Evolutionary conservation across 2,329 filamentous ascomycete genomes (phyloP).

Genomic region (Xylaria sp.): DNA sequence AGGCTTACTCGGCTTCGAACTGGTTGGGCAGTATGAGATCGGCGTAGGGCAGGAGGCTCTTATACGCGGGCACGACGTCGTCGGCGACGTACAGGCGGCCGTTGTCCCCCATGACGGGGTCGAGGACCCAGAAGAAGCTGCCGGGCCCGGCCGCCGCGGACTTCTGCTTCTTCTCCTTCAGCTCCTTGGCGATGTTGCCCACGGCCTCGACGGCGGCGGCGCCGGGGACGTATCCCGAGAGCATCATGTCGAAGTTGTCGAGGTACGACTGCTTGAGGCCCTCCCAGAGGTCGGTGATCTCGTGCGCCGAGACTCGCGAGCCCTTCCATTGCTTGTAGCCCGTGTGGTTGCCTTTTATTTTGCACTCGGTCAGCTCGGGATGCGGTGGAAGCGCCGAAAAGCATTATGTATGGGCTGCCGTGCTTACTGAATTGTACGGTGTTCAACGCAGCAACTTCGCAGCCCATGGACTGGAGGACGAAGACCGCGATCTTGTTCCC

Average conservation of each 20-base stretch:
- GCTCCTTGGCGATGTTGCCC: slow-evolving; percentile 79
- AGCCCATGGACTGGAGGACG: slow-evolving; percentile 89
- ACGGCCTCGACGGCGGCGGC: slow-evolving; percentile 83
- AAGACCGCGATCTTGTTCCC: slow-evolving; percentile 97
- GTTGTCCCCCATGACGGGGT: slow-evolving; percentile 98
- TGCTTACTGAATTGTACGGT: slow-evolving; percentile 93
- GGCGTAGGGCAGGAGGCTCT: slow-evolving; percentile 74
- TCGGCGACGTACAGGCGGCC: slow-evolving; percentile 88
- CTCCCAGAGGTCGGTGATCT: slow-evolving; percentile 82
- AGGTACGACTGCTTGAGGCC: slow-evolving; percentile 84
- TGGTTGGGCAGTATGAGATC: slow-evolving; percentile 96
- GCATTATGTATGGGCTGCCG: background rate
- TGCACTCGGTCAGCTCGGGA: slow-evolving; percentile 8
- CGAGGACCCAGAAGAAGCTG: slow-evolving; percentile 93
- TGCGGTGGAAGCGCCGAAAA: background rate
- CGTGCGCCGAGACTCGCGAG: slow-evolving; percentile 75
- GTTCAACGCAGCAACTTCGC: slow-evolving; percentile 91
- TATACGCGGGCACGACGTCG: slow-evolving; percentile 90
- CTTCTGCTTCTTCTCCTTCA: slow-evolving; percentile 71
- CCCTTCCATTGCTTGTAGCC: slow-evolving; percentile 90
- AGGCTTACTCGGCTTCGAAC: slow-evolving; percentile 89
- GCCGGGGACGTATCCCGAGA: slow-evolving; percentile 92
- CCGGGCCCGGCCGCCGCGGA: slow-evolving; percentile 59
- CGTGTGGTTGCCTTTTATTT: slow-evolving; percentile 80
- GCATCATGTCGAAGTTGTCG: slow-evolving; percentile 88